phyloP scores from a whole-genome alignment of 495 filamentous ascomycete genomes.

The Neurospora sublineolata region DNA sequence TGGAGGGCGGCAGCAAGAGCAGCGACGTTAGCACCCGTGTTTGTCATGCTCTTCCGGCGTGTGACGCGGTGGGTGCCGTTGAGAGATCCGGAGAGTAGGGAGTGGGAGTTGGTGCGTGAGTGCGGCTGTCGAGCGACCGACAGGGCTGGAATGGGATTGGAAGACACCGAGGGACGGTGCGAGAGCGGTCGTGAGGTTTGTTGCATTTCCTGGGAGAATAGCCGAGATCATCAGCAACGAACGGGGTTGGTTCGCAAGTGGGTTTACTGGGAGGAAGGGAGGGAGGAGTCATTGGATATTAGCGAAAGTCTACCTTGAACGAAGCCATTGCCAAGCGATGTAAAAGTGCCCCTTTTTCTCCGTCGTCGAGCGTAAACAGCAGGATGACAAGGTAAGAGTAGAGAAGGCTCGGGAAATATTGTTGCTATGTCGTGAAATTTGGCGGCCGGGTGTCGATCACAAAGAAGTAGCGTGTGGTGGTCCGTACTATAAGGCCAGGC shows the following conservation, averaged over 20 bases:
- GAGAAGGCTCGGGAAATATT: not conserved
- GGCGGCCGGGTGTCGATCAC: not conserved
- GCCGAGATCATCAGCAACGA: slow-evolving; percentile 28
- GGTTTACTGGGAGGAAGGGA: slow-evolving; percentile 9
- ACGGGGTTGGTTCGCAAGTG: slow-evolving; percentile 6
- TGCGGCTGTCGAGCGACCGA: slow-evolving; percentile 39
- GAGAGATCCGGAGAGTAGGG: slow-evolving; percentile 54
- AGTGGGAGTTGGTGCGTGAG: slow-evolving; percentile 72
- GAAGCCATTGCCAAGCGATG: slow-evolving; percentile 37
- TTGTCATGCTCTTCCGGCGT: slow-evolving; percentile 86
- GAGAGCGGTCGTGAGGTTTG: slow-evolving; percentile 37
- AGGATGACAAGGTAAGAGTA: not conserved
- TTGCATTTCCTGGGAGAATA: slow-evolving; percentile 34
- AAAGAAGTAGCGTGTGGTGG: slow-evolving; percentile 5
- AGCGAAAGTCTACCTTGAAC: slow-evolving; percentile 35
- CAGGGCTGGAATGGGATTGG: slow-evolving; percentile 26
- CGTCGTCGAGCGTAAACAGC: not conserved
- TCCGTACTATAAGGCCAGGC: slow-evolving; percentile 6
- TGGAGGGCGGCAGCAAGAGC: slow-evolving; percentile 62
- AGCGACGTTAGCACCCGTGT: slow-evolving; percentile 55
- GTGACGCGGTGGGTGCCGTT: slow-evolving; percentile 77
- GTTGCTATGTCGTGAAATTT: slow-evolving; percentile 1
- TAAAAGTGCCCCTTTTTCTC: slow-evolving; percentile 5
- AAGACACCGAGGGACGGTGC: slow-evolving; percentile 37
- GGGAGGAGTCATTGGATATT: slow-evolving; percentile 16